These are phyloP conservation scores for Neofusicoccum sp. DNA, from an alignment of 2,329 filamentous ascomycete genomes.

Conservation along the genomic window DNA sequence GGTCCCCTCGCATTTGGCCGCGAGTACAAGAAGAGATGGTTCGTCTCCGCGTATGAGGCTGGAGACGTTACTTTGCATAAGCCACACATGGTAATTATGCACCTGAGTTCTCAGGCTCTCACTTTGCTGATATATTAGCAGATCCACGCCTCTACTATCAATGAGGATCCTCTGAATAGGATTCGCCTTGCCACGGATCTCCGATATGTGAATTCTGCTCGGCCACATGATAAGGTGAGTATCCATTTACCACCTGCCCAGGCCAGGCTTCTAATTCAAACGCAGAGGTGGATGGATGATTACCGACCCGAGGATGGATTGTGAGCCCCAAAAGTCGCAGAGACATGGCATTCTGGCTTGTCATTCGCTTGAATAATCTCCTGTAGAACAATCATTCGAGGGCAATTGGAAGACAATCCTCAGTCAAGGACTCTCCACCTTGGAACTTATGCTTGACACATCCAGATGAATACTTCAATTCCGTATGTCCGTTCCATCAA, in stretches of 20 bases:
- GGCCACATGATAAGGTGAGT: constrained; percentile 46
- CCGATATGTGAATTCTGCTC: constrained; percentile 53
- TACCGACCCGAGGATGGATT: background rate
- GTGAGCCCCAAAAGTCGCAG: background rate
- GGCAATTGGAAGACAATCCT: no score
- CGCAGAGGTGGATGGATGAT: constrained; percentile 1
- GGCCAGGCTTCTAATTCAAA: background rate
- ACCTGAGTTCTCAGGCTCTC: no score
- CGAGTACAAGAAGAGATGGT: constrained; percentile 42
- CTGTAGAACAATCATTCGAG: background rate
- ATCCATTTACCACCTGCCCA: background rate
- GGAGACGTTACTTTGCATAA: constrained; percentile 48
- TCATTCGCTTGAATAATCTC: background rate
- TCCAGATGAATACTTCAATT: no score
- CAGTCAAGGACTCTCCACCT: no score
- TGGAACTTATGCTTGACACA: no score
- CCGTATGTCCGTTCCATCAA: no score
- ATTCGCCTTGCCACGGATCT: constrained; percentile 58
- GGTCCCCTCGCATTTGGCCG: constrained; percentile 45
- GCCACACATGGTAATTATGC: constrained; percentile 27
- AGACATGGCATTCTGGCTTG: background rate
- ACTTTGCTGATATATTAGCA: constrained; percentile 26
- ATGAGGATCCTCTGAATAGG: constrained; percentile 50
- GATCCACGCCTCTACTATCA: constrained; percentile 59
- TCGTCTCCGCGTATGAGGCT: constrained; percentile 54